Evolutionary conservation across 1,284 basidiomycete species (phyloP).

Genomic region (Ceratobasidium sp.): DNA sequence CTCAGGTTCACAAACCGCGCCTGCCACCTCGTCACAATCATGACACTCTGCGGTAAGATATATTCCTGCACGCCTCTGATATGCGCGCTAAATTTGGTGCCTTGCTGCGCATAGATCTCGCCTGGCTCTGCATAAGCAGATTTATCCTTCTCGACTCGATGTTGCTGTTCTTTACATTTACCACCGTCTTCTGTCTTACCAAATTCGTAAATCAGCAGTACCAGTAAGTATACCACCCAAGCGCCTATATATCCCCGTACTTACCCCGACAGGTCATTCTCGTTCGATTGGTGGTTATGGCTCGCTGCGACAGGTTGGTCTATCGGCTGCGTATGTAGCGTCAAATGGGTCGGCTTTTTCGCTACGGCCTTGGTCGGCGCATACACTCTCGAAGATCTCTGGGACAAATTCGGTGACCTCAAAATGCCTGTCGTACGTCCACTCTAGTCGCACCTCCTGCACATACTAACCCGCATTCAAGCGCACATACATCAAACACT

Average conservation of each 20-base stretch:
- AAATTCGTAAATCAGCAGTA: conserved; percentile 98
- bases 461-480: conserved; percentile 50
- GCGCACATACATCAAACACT: conserved; percentile 89
- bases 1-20: conserved; percentile 92
- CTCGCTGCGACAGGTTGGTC: conserved; percentile 90
- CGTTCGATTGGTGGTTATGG: conserved; percentile 98
- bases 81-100: conserved; percentile 5
- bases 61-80: background rate
- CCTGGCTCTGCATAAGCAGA: conserved; percentile 95
- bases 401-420: conserved; percentile 98
- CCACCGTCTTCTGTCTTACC: conserved; percentile 93
- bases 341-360: conserved; percentile 98
- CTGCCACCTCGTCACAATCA: conserved; percentile 92
- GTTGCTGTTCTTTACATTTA: conserved; percentile 98
- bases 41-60: conserved; percentile 88
- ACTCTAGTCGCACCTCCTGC: background rate
- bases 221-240: conserved; percentile 67
- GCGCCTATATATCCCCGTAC: conserved; percentile 9
- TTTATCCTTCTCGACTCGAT: conserved; percentile 99
- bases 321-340: conserved; percentile 96
- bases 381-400: conserved; percentile 97
- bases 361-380: conserved; percentile 94
- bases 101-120: conserved; percentile 77
- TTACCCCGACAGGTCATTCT: conserved; percentile 79
- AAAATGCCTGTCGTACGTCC: conserved; percentile 86